Evolutionary conservation across 495 filamentous ascomycete species (phyloP), one percentile per base, ranked within the genome.

Genomic region (Penicillium alfredii): DNA sequence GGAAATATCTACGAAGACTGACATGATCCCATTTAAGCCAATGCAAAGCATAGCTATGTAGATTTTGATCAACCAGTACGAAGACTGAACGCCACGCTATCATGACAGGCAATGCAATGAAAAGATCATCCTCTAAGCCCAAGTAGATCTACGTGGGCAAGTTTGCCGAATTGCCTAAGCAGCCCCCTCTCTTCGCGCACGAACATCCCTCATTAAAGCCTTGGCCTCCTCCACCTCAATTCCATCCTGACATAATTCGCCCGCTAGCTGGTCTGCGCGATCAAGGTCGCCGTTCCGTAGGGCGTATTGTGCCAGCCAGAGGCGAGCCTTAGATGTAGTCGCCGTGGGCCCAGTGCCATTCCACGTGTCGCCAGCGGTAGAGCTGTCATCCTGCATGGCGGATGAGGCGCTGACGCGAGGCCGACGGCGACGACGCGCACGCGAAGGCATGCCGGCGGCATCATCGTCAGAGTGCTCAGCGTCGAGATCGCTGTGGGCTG

Each of bases 141-240:
- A 5, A 42, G 16, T n/a, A n/a, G n/a, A n/a, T n/a, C n/a, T n/a
- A n/a, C n/a, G n/a, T n/a, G n/a, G n/a, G n/a, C n/a, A n/a, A n/a
- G n/a, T n/a, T n/a, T n/a, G n/a, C n/a, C n/a, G n/a, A 15, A 34
- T 10, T 9, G 10, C 19, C 27, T 47, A 57, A 8, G 34, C 40
- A 3, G 46, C 56, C 28, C 56, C 61, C 49, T 92, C 86, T 58
- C 87, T 75, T 56, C 88, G 76, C 4, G 85, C 84, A 44, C 90
- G 71, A 13, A 94, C 74, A 66, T 97, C 92, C 40, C 88, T 74
- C 45, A 96, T 85, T 42, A 99, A 68, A 3, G 89, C 89, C 68
- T 97, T 96, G 9, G 93, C 93, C 61, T 99, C 93, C 60, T 99
- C 93, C 10, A 99, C 88, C 63, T 99, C 93, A 16, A 88, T 80